Evolutionary conservation across 169 alveolate species (phyloP).

Genomic region (Cryptosporidium ryanae): DNA sequence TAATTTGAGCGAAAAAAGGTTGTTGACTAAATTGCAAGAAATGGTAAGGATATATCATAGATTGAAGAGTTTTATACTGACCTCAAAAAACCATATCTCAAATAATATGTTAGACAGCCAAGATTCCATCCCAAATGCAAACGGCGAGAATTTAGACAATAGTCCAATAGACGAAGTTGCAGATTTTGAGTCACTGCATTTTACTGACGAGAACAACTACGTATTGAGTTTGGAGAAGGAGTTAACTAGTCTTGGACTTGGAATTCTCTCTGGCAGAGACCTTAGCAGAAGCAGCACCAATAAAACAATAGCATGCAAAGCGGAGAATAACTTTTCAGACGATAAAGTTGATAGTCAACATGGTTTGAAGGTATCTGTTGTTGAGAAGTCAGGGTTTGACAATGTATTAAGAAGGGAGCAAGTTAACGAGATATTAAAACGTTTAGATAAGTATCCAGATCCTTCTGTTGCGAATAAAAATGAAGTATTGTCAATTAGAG

Average conservation of each 20-base stretch:
- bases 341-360: neutral
- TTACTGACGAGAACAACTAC: conserved; percentile 35
- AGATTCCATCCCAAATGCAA: too few relatives aligned
- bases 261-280: conserved; percentile 66
- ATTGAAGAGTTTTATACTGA: conserved; percentile 14
- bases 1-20: neutral
- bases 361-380: neutral
- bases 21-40: conserved; percentile 42
- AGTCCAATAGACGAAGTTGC: neutral
- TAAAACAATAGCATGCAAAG: neutral
- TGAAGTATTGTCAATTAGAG: conserved; percentile 60
- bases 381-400: neutral
- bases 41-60: conserved; percentile 71
- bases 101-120: neutral
- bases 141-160: neutral
- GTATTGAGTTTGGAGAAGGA: conserved; percentile 35
- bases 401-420: conserved; percentile 46
- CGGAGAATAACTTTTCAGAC: neutral
- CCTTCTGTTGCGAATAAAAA: conserved; percentile 55
- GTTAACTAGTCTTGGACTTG: conserved; percentile 67
- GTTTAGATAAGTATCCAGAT: conserved; percentile 44
- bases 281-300: neutral
- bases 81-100: neutral
- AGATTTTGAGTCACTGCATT: conserved; percentile 8
- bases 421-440: conserved; percentile 39